Evolutionary conservation across 2,329 filamentous ascomycete genomes (phyloP).

Genomic region (Stagonosporopsis cucurbitacearum): DNA sequence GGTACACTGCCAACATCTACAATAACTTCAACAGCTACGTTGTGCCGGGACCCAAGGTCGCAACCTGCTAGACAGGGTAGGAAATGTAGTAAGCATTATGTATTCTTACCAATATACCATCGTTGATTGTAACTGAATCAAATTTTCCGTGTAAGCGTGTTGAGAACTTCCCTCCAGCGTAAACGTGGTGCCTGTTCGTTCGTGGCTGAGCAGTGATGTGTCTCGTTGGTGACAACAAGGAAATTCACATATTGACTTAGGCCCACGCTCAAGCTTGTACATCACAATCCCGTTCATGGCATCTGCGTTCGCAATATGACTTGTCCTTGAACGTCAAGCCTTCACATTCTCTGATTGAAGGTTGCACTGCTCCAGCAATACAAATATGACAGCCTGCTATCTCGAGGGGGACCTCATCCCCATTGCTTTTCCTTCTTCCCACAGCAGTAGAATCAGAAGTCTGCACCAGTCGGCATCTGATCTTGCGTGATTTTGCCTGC

Average conservation of each 20-base stretch:
- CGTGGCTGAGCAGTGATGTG: background rate
- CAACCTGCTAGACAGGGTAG: slow-evolving; percentile 37
- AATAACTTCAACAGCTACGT: slow-evolving; percentile 46
- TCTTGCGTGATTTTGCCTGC: background rate
- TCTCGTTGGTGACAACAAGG: background rate
- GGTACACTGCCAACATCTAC: slow-evolving; percentile 50
- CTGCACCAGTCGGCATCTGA: background rate
- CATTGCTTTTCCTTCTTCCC: background rate
- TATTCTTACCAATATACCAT: background rate
- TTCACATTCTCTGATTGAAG: slow-evolving; percentile 22
- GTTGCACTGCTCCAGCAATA: background rate
- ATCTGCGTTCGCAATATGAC: slow-evolving; percentile 12
- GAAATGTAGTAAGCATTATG: background rate
- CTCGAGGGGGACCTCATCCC: background rate
- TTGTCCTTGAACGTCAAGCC: slow-evolving; percentile 4
- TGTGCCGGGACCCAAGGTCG: slow-evolving; percentile 47
- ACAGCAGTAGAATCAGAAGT: background rate
- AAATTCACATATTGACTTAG: background rate
- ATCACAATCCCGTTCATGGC: slow-evolving; percentile 3
- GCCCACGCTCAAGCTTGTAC: background rate
- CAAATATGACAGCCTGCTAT: background rate
- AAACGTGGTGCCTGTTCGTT: background rate
- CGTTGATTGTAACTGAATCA: background rate
- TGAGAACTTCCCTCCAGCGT: background rate
- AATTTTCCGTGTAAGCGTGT: background rate